Conservation (phyloP, 306 rosid species). For the Pachyrhizus erosus region DNA sequence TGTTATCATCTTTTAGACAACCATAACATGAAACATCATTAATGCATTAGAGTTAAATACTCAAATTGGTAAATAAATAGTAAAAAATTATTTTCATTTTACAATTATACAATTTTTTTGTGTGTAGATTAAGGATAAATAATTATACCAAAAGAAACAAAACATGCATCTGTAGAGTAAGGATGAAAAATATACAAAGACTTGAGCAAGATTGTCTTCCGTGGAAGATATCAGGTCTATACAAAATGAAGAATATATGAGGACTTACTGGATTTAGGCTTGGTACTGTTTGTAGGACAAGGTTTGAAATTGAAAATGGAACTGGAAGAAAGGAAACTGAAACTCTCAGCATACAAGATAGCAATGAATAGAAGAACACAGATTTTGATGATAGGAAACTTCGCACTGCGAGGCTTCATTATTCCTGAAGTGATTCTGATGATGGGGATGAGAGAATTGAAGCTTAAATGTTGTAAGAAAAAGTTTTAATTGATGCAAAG, state of each 20-base stretch:
- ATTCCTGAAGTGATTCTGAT: slow-evolving; percentile 24
- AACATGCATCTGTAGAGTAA: no score
- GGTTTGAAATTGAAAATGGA: slow-evolving; percentile 31
- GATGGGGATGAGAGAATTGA: background rate
- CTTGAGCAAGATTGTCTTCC: no score
- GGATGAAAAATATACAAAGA: background rate
- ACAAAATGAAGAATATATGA: background rate
- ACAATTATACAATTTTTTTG: background rate
- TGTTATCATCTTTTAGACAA: slow-evolving; percentile 44
- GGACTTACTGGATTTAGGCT: slow-evolving; percentile 57
- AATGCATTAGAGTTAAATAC: background rate
- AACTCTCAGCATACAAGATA: slow-evolving; percentile 34
- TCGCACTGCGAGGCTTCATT: slow-evolving; percentile 41
- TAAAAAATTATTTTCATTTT: background rate
- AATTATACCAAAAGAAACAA: background rate
- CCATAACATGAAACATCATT: background rate
- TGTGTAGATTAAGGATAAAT: background rate
- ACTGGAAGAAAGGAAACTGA: slow-evolving; percentile 36
- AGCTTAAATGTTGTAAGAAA: slow-evolving; percentile 21
- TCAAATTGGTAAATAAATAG: no score
- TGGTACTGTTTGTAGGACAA: slow-evolving; percentile 17
- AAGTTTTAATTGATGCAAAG: slow-evolving; percentile 12
- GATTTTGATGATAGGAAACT: slow-evolving; percentile 1
- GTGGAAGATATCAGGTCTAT: no score
- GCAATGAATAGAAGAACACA: slow-evolving; percentile 38